Evolutionary conservation across 306 rosid species (phyloP).

Genomic region (Acmispon strigosus): DNA sequence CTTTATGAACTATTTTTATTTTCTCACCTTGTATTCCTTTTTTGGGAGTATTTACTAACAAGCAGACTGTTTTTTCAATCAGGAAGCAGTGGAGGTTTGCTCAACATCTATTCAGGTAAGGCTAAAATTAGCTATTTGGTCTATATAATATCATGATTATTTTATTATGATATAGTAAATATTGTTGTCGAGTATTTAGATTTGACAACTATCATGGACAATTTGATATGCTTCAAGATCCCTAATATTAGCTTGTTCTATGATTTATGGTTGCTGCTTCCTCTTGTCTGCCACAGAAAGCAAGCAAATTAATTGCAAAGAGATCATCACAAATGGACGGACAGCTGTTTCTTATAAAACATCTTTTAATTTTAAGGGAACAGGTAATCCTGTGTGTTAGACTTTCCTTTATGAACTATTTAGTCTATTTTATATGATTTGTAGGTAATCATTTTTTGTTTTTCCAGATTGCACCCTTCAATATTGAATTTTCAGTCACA

Average conservation of each 20-base stretch:
- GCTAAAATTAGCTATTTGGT: background rate
- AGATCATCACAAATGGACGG: slow-evolving; percentile 95
- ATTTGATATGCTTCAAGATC: slow-evolving; percentile 9
- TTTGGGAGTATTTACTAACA: slow-evolving; percentile 12
- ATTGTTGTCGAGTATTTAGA: background rate
- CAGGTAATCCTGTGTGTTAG: slow-evolving; percentile 49
- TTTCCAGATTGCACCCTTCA: slow-evolving; percentile 86
- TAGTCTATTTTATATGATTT: background rate
- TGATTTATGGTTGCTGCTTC: slow-evolving; percentile 24
- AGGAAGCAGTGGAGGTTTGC: slow-evolving; percentile 98
- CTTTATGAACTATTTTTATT: slow-evolving; percentile 9
- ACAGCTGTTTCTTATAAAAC: slow-evolving; percentile 93
- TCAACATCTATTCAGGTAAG: slow-evolving; percentile 80
- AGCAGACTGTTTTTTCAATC: slow-evolving; percentile 20
- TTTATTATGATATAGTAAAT: slow-evolving; percentile 8
- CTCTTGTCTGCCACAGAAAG: slow-evolving; percentile 60
- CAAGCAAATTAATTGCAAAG: slow-evolving; percentile 81
- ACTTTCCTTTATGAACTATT: slow-evolving; percentile 12
- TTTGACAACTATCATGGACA: background rate
- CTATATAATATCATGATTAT: background rate
- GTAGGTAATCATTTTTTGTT: slow-evolving; percentile 15
- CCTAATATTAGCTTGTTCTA: slow-evolving; percentile 15
- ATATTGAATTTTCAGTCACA: slow-evolving; percentile 89
- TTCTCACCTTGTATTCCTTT: background rate
- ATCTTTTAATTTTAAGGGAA: slow-evolving; percentile 91